Conservation (phyloP, 768 basidiomycete genomes). For the Rhodosporidiobolus odoratus region DNA sequence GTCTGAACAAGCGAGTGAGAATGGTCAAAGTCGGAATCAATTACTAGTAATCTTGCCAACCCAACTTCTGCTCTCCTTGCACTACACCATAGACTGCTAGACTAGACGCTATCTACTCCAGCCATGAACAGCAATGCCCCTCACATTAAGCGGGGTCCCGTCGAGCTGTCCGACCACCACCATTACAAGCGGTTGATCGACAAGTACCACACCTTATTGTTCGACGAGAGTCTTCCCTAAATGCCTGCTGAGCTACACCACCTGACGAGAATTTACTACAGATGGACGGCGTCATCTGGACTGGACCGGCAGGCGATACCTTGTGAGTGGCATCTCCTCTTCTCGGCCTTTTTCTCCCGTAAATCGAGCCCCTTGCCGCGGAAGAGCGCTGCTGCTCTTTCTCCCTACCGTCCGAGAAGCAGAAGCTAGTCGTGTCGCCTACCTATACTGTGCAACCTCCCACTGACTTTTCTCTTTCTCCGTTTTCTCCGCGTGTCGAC, state of each 20-base stretch:
- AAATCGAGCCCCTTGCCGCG: neutral
- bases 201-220: slow-evolving; percentile 46
- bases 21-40: too few relatives aligned
- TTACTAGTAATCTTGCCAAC: too few relatives aligned
- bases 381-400: neutral
- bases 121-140: neutral
- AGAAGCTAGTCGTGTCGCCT: too few relatives aligned
- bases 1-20: neutral
- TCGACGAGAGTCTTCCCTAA: slow-evolving; percentile 41
- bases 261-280: neutral
- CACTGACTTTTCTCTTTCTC: neutral
- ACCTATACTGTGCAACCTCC: too few relatives aligned
- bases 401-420: neutral
- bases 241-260: neutral
- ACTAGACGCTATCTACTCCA: too few relatives aligned
- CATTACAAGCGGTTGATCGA: slow-evolving; percentile 33
- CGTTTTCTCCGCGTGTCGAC: neutral
- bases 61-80: too few relatives aligned
- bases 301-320: slow-evolving; percentile 39
- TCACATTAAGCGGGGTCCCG: neutral
- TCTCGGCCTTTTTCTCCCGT: neutral
- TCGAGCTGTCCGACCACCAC: neutral
- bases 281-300: slow-evolving; percentile 51
- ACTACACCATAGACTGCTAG: too few relatives aligned
- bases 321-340: slow-evolving; percentile 2